Evolutionary conservation across 2,329 filamentous ascomycete genomes (phyloP).

Genomic region (Pseudogymnoascus sp.): DNA sequence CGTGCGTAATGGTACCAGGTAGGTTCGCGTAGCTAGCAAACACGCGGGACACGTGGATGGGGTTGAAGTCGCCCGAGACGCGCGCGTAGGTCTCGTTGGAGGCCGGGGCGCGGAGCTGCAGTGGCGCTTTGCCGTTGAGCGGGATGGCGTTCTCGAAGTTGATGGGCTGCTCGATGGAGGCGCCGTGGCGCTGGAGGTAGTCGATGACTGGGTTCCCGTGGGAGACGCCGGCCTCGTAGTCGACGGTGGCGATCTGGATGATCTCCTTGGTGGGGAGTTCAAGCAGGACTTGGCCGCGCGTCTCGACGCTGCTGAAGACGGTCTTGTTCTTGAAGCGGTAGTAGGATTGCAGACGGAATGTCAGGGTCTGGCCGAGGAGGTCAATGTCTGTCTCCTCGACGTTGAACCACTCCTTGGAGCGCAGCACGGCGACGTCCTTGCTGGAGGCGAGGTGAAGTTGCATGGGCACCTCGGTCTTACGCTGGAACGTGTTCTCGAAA

Average conservation of each 20-base stretch:
- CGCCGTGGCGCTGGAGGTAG: constrained; percentile 86
- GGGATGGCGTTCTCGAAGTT: constrained; percentile 97
- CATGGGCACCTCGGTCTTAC: constrained; percentile 92
- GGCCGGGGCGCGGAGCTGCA: constrained; percentile 81
- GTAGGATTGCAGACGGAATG: constrained; percentile 89
- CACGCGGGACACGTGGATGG: constrained; percentile 94
- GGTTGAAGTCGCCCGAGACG: constrained; percentile 97
- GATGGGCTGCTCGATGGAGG: constrained; percentile 89
- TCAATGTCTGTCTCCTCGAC: constrained; percentile 78
- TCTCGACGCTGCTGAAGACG: constrained; percentile 86
- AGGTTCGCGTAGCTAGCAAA: constrained; percentile 95
- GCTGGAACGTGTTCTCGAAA: constrained; percentile 97
- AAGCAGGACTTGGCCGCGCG: constrained; percentile 81
- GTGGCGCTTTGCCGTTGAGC: constrained; percentile 81
- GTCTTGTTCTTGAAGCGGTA: constrained; percentile 92
- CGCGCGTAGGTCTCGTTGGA: constrained; percentile 98
- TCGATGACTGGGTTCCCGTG: constrained; percentile 96
- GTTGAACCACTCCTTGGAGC: constrained; percentile 97
- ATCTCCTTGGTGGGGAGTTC: constrained; percentile 96
- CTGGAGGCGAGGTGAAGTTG: constrained; percentile 79
- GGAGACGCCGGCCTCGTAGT: constrained; percentile 85
- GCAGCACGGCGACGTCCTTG: constrained; percentile 88
- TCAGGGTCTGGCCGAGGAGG: constrained; percentile 84
- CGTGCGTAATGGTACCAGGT: constrained; percentile 94
- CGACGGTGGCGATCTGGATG: constrained; percentile 93